Conservation (phyloP, 2,329 filamentous ascomycete species). For the Fusarium drepaniforme region DNA sequence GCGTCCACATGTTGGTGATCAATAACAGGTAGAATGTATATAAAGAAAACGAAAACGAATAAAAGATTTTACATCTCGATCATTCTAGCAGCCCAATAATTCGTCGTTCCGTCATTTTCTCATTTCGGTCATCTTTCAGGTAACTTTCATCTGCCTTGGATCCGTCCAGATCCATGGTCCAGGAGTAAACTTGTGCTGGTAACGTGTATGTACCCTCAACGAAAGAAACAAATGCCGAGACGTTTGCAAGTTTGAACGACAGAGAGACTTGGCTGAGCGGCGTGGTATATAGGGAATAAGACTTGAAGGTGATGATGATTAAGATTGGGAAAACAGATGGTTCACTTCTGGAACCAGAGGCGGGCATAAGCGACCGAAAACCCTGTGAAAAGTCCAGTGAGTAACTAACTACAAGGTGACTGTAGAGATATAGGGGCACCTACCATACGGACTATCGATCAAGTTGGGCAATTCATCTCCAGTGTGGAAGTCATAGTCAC, state of each 20-base stretch:
- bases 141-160: neutral
- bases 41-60: neutral
- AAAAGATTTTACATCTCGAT: neutral
- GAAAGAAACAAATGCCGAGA: neutral
- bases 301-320: neutral
- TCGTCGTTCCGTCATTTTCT: neutral
- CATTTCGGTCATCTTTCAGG: neutral
- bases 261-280: neutral
- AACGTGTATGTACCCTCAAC: neutral
- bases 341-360: neutral
- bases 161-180: neutral
- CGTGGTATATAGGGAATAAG: neutral
- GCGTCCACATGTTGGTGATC: too few relatives aligned
- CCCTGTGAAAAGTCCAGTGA: neutral
- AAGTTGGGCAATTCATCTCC: neutral
- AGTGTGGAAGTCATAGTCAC: too few relatives aligned
- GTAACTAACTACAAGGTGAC: neutral
- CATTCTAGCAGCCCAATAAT: neutral
- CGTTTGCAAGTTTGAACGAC: neutral
- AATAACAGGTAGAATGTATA: neutral
- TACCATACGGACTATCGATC: neutral
- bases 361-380: neutral
- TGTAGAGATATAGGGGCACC: neutral
- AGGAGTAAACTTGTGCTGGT: neutral
- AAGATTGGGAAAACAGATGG: neutral